Evolutionary conservation across 495 filamentous ascomycete species (phyloP), one percentile per base, ranked within the genome.

Genomic region (Neurospora sublineolata): DNA sequence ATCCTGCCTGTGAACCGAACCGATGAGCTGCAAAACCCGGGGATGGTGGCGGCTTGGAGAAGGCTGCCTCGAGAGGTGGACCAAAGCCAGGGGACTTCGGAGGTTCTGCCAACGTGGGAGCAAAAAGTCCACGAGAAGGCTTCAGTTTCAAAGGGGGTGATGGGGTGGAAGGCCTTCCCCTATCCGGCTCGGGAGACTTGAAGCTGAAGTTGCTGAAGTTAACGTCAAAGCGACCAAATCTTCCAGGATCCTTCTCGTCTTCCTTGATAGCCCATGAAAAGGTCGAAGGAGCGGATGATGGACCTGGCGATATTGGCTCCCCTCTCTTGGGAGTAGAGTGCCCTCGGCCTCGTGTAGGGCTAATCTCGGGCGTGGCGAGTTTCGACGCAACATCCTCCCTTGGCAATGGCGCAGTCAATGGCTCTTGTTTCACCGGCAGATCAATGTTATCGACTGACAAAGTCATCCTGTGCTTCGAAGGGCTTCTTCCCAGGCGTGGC

Each of bases 271-370:
- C 76, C 84, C 84, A 86, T 5, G 83, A 83, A 68, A 86, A 84
- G 70, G 77, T 85, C 2, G 84, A 85, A 3, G 87, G 87, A 1
- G 87, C 87, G 18, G 87, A 89, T 16, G 86, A 87, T 2, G 87
- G 87, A 0, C 87, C 87, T 1, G 87, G 86, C 3, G 85, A 85
- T 27, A 85, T 83, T 41, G 80, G 78, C 69, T 84, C 86, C 46
- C 77, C 73, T 16, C 80, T 73, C 68, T 80, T 82, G 9, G 82
- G 79, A 2, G 77, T 84, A 58, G 80, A 82, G 68, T 80, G 83
- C 7, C 79, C 80, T 60, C 79, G 80, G 20, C 76, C 76, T 76
- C 80, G 82, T 27, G 73, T 79, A 7, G 78, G 77, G 46, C 76
- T 79, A 68, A 76, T 75, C 11, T 83, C 78, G 12, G 73, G 72